Base-by-base conservation (phyloP, 345 rosid genomes). In the Dovyalis caffra region DNA sequence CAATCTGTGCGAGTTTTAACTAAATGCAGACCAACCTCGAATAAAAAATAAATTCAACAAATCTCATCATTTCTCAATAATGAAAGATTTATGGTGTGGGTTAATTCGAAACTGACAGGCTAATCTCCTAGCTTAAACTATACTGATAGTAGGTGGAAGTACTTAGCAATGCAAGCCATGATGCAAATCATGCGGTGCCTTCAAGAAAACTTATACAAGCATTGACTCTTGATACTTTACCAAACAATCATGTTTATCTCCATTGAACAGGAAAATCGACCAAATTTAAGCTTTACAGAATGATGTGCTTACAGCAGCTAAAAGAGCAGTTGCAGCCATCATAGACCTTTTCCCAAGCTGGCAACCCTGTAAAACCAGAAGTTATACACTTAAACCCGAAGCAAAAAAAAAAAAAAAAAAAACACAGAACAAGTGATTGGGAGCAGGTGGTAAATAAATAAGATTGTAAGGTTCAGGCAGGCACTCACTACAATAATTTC, bases 291-390 rank as follows among this genome's bases (percentile, higher is more conserved):
- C 16, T 56, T 37, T 38, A 34, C 29, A 28, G 61, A 53, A 66
- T 72, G 38, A 66, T 45, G 56, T 64, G 60, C 92, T 91, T 84
- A 92, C 99, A 67, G 87, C 89, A 45, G 90, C 83, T 70, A 88
- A 75, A 65, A 95, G 97, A 66, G 87, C 97, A 37, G 83, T 80
- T 34, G 97, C 97, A 12, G 97, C 99, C 92, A 91, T 83, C 72
- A 90, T 57, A 70, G 97, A 95, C 66, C 84, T 81, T 62, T 89
- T 77, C 74, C 99, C 97, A 31, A 72, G 70, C 71, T 95, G 94
- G 71, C 97, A 92, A 38, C 99, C 97, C 97, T 95, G 81, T 57
- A 33, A 49, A 66, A 12, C 57, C 65, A 62, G 12, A 23, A 78
- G 57, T 31, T 63, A 16, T 53, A 31, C n/a, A 28, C 67, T n/a